Evolutionary conservation across 805 yeast species (phyloP).

Genomic region (Spencermartinsiella europaea): DNA sequence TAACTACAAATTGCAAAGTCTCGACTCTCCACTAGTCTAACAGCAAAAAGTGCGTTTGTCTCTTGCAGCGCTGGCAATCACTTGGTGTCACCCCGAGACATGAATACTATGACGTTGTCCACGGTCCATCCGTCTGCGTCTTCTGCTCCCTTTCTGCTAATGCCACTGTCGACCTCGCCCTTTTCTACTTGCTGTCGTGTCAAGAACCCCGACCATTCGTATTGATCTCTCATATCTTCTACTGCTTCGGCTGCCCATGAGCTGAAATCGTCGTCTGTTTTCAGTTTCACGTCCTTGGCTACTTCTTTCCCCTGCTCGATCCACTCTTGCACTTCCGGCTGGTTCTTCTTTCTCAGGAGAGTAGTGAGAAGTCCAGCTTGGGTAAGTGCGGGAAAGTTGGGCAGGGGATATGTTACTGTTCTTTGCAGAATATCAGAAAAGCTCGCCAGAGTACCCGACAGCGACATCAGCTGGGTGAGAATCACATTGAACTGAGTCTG

Average conservation of each 20-base stretch:
- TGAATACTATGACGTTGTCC: conserved; percentile 16
- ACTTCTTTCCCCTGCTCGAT: conserved; percentile 43
- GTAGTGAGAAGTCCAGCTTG: conserved; percentile 82
- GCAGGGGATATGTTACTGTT: conserved; percentile 79
- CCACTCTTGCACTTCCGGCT: conserved; percentile 92
- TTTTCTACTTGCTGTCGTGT: conserved; percentile 45
- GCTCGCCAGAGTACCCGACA: conserved; percentile 62
- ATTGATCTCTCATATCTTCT: conserved; percentile 48
- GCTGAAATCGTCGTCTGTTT: conserved; percentile 58
- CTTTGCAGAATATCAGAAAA: conserved; percentile 54
- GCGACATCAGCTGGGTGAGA: conserved; percentile 72
- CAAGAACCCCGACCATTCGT: conserved; percentile 57
- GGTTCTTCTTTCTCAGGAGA: conserved; percentile 74
- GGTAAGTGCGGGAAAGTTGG: conserved; percentile 77
- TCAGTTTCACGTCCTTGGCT: conserved; percentile 29
- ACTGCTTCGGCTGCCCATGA: conserved; percentile 59
- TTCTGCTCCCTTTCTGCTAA: neutral
- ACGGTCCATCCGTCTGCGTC: conserved; percentile 14
- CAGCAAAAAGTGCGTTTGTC: too few relatives aligned
- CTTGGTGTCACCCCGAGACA: conserved; percentile 17
- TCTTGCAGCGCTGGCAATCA: too few relatives aligned
- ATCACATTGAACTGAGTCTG: conserved; percentile 83
- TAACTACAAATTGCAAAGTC: too few relatives aligned
- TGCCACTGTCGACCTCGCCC: conserved; percentile 21
- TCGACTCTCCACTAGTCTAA: too few relatives aligned